Evolutionary conservation across 2,329 filamentous ascomycete genomes (phyloP).

Genomic region (Cladobotryum protrusum): DNA sequence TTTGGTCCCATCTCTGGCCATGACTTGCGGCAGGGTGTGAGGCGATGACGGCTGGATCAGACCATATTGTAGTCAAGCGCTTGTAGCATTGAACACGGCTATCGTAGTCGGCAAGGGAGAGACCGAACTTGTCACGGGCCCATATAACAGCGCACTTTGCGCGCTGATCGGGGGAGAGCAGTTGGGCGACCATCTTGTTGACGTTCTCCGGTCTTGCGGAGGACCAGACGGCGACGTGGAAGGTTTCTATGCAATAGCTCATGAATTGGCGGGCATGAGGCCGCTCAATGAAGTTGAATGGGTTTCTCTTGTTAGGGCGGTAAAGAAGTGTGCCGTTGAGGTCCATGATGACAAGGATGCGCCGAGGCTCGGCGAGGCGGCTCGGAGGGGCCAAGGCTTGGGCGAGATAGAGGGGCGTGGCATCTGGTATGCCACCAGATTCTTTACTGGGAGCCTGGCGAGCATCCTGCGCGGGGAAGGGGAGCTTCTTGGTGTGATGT

Average conservation of each 20-base stretch:
- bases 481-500: neutral
- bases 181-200: constrained; percentile 54
- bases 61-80: constrained; percentile 69
- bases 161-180: constrained; percentile 53
- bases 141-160: constrained; percentile 61
- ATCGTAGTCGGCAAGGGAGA: constrained; percentile 59
- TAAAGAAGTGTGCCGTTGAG: constrained; percentile 86
- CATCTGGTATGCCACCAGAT: constrained; percentile 55
- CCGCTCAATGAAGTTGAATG: constrained; percentile 55
- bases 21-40: constrained; percentile 37
- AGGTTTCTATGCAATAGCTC: constrained; percentile 64
- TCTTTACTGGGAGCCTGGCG: constrained; percentile 25
- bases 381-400: constrained; percentile 42
- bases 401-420: constrained; percentile 54
- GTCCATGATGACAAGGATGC: constrained; percentile 79
- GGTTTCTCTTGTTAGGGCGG: constrained; percentile 50
- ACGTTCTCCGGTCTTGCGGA: constrained; percentile 75
- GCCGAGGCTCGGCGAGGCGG: constrained; percentile 42
- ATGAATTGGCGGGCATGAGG: constrained; percentile 66
- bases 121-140: constrained; percentile 69
- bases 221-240: constrained; percentile 85
- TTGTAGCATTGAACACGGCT: constrained; percentile 84
- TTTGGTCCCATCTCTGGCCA: constrained; percentile 62
- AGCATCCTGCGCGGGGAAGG: neutral
- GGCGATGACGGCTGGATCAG: constrained; percentile 34